Percentiles rank a stretch among this genome's conserved stretches.
These are phyloP conservation scores for Dunaliella sp. DNA, from an alignment of 139 green algal genomes.

Conservation along the genomic window DNA sequence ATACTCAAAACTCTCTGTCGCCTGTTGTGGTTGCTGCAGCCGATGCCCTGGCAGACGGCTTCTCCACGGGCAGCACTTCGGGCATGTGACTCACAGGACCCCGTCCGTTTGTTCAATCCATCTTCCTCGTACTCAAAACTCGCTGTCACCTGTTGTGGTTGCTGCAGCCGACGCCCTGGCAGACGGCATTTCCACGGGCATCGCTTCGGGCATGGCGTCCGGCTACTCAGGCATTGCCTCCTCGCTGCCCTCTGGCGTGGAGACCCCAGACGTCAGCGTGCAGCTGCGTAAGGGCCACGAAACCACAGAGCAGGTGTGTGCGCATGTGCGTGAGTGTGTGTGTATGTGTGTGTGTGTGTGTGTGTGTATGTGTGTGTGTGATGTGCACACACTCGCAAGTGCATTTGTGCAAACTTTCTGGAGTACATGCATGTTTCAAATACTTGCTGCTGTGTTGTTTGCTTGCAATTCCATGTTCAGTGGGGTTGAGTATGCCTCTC, in stretches of 20 bases:
- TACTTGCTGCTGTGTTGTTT: no score
- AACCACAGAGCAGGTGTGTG: conserved; percentile 40
- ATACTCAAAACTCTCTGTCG: neutral
- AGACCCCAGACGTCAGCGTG: conserved; percentile 80
- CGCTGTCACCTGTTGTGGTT: neutral
- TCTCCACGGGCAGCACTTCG: conserved; percentile 23
- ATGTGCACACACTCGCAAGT: no score
- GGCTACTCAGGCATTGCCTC: conserved; percentile 72
- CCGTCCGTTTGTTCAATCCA: no score
- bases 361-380: no score
- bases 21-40: conserved; percentile 24
- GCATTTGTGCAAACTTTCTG: no score
- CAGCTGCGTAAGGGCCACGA: conserved; percentile 85
- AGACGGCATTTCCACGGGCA: conserved; percentile 43
- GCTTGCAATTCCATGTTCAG: no score
- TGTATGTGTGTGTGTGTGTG: no score
- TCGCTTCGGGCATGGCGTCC: conserved; percentile 38
- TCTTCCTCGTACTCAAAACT: no score
- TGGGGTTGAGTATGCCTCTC: no score
- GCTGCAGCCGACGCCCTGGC: conserved; percentile 53
- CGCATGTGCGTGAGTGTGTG: no score
- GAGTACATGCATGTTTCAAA: no score
- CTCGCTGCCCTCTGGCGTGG: conserved; percentile 70
- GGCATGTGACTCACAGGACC: no score
- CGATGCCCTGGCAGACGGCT: conserved; percentile 56